These are phyloP conservation scores for Aspergillus hortae DNA, from an alignment of 2,329 filamentous ascomycete species.

Conservation along the genomic window DNA sequence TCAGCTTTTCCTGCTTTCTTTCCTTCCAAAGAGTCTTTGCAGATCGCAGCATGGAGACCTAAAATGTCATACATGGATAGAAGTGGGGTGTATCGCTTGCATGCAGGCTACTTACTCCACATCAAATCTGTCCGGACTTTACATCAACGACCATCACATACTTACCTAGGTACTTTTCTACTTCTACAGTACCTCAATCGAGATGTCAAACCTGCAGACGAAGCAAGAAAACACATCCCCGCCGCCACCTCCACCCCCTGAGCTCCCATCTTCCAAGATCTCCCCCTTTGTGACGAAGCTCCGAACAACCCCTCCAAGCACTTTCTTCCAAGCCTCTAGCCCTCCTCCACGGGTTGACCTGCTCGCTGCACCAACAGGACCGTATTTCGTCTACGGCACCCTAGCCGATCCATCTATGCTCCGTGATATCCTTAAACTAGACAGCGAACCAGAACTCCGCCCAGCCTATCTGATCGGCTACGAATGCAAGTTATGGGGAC, in stretches of 20 bases:
- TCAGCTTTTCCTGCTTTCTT: too few relatives aligned
- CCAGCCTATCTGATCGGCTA: constrained; percentile 23
- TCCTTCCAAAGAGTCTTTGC: too few relatives aligned
- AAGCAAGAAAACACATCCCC: too few relatives aligned
- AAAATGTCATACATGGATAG: too few relatives aligned
- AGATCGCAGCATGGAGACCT: not conserved
- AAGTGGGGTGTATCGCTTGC: too few relatives aligned
- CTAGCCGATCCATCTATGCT: constrained; percentile 28
- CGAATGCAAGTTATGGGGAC: constrained; percentile 26
- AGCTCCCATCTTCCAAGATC: constrained; percentile 9
- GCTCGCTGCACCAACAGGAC: constrained; percentile 13
- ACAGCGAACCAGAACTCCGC: constrained; percentile 14
- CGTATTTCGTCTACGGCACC: constrained; percentile 39
- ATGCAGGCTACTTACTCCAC: too few relatives aligned
- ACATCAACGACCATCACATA: too few relatives aligned
- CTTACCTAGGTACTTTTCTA: too few relatives aligned
- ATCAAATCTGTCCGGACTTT: too few relatives aligned
- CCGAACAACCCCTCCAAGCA: constrained; percentile 9
- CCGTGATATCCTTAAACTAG: constrained; percentile 20
- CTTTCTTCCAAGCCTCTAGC: constrained; percentile 8
- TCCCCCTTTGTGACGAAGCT: constrained; percentile 14
- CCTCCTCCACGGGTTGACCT: not conserved
- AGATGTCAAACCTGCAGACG: too few relatives aligned
- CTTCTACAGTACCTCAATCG: too few relatives aligned
- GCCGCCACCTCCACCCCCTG: constrained; percentile 9